phyloP scores from a whole-genome alignment of 192 early-diverging fungal species.

The Lobulomyces angularis region DNA sequence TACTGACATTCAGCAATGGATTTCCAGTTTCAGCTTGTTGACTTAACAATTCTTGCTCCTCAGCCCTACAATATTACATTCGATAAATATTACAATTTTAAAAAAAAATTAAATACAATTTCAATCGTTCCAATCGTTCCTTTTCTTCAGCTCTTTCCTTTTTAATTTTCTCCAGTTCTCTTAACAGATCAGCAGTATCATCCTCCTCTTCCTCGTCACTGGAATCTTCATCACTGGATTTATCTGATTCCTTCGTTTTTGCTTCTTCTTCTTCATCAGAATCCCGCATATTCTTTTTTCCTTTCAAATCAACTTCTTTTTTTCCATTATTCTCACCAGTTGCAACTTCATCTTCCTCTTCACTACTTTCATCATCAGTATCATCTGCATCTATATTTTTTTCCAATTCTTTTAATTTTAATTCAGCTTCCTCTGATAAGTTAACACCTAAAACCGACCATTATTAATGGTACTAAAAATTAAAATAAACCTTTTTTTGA shows the following conservation, averaged over 20 bases:
- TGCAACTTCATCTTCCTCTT: slow-evolving; percentile 31
- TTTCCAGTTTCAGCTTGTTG: slow-evolving; percentile 68
- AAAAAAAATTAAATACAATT: too few relatives aligned
- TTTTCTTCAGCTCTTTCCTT: slow-evolving; percentile 83
- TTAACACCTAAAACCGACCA: slow-evolving; percentile 7
- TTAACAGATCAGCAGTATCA: slow-evolving; percentile 67
- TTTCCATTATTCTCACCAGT: slow-evolving; percentile 22
- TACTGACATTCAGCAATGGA: slow-evolving; percentile 57
- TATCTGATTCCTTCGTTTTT: slow-evolving; percentile 21
- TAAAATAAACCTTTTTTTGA: not conserved
- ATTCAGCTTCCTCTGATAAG: slow-evolving; percentile 38
- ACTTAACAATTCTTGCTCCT: slow-evolving; percentile 41
- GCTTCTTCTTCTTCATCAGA: slow-evolving; percentile 21
- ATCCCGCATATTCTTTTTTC: slow-evolving; percentile 2
- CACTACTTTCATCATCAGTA: slow-evolving; percentile 24
- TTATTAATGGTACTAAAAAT: not conserved
- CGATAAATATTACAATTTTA: too few relatives aligned
- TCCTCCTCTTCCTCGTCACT: slow-evolving; percentile 63
- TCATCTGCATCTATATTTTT: slow-evolving; percentile 40
- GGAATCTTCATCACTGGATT: slow-evolving; percentile 22
- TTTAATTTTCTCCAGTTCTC: slow-evolving; percentile 75
- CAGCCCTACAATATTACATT: too few relatives aligned
- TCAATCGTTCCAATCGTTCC: slow-evolving; percentile 59
- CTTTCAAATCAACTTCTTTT: slow-evolving; percentile 11
- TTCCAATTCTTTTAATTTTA: slow-evolving; percentile 40